Evolutionary conservation across 805 yeast genomes (phyloP), one percentile per base, ranked within the genome.

Genomic region (Metschnikowia henanensis): DNA sequence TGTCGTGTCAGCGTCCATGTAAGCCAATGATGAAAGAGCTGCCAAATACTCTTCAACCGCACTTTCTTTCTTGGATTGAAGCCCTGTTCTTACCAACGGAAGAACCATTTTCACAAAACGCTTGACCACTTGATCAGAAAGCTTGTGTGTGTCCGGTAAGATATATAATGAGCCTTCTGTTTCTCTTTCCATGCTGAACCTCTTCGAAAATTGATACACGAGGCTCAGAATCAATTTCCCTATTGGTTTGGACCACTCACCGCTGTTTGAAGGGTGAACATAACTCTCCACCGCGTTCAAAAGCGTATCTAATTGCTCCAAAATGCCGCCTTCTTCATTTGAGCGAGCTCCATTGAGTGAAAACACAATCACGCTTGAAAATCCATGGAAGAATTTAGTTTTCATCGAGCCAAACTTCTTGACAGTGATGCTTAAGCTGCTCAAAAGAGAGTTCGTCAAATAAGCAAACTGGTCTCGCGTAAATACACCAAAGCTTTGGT

Each of bases 181-280:
- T 40, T 59, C 75, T 34, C 57, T 62, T 54, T 84, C 91, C 41
- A 71, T 64, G 39, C 73, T 65, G 30, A 59, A 66, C 55, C 95
- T 72, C 41, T 77, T 75, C 56, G 83, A 88, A 46, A 80, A 81
- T 50, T 77, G 77, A 37, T 74, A 70, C 0, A 82, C 76, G 40
- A 88, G 65, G 34, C 80, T 76, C 47, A 76, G 74, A n/a, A 86
- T 68, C 21, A 87, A 75, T 45, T 79, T 79, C 0, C 95, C 75
- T 23, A 92, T 77, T 4, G 83, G 68, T 21, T 75, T 64, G 0
- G 95, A 77, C 97, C 98, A 91, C n/a, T 76, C 75, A 0, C 97
- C 98, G n/a, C 73, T 63, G 60, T 91, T 91, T 0, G 98, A 90
- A 6, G 99, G 99, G 61, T 94, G 97, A 3, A 82, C 83, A 63